Conservation (phyloP, 2,329 filamentous ascomycete species). For the Onygena corvina region DNA sequence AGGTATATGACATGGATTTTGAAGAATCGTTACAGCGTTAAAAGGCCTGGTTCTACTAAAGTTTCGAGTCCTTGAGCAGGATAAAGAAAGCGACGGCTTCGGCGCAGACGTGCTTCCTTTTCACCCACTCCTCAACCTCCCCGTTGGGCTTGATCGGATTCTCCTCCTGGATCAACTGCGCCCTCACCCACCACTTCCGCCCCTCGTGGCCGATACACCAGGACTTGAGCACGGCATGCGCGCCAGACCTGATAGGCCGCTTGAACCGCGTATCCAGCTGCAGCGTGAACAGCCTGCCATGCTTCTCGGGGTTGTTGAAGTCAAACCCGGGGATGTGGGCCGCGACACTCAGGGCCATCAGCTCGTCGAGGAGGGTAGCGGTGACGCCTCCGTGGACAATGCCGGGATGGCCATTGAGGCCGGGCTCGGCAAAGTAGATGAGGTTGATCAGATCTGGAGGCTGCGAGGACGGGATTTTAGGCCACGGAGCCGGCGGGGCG, state of each 20-base stretch:
- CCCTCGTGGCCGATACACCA: slow-evolving; percentile 28
- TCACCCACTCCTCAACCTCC: slow-evolving; percentile 24
- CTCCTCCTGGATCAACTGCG: slow-evolving; percentile 30
- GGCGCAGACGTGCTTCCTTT: slow-evolving; percentile 26
- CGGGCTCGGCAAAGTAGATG: slow-evolving; percentile 25
- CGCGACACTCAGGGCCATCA: slow-evolving; percentile 32
- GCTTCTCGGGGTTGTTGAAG: slow-evolving; percentile 17
- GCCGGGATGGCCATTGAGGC: slow-evolving; percentile 30
- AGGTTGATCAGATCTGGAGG: slow-evolving; percentile 30
- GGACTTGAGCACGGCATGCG: slow-evolving; percentile 26
- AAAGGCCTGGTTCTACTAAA: slow-evolving; percentile 13
- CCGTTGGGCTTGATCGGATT: slow-evolving; percentile 16
- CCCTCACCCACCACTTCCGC: slow-evolving; percentile 33
- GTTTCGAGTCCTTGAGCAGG: slow-evolving; percentile 21
- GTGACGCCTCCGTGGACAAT: slow-evolving; percentile 33
- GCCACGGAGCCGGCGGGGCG: slow-evolving; percentile 17
- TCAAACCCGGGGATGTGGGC: slow-evolving; percentile 20
- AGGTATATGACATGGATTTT: background rate
- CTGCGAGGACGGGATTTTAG: slow-evolving; percentile 6
- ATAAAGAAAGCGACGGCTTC: slow-evolving; percentile 35
- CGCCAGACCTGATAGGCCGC: slow-evolving; percentile 27
- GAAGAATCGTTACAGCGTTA: background rate
- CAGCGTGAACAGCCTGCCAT: slow-evolving; percentile 28
- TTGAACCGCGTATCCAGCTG: slow-evolving; percentile 34
- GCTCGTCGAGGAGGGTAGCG: slow-evolving; percentile 34